Conservation (phyloP, 352 stramenopile genomes). For the Phytophthora aleatoria region DNA sequence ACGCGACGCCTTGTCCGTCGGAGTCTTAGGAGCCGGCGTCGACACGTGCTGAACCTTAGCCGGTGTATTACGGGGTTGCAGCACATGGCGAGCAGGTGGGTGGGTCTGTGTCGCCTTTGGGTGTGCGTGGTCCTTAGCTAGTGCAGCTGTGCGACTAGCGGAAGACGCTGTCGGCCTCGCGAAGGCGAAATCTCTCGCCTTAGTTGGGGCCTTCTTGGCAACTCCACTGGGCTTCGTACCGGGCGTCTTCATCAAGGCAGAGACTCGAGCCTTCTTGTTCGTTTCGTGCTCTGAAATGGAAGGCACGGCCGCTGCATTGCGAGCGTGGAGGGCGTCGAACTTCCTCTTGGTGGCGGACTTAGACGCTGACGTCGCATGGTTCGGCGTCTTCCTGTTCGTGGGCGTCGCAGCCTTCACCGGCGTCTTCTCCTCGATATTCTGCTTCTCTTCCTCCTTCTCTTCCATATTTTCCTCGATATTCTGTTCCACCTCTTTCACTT, state of each 20-base stretch:
- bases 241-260: slow-evolving; percentile 15
- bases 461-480: slow-evolving; percentile 6
- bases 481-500: background rate
- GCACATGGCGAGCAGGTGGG: slow-evolving; percentile 5
- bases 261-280: slow-evolving; percentile 30
- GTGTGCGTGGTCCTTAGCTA: slow-evolving; percentile 24
- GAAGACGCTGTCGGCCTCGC: slow-evolving; percentile 39
- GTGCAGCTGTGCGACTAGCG: slow-evolving; percentile 24
- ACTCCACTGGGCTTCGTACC: slow-evolving; percentile 6
- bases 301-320: slow-evolving; percentile 1
- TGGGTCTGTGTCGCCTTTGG: slow-evolving; percentile 19
- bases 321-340: slow-evolving; percentile 21
- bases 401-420: slow-evolving; percentile 8
- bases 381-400: slow-evolving; percentile 5
- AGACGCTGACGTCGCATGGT: background rate
- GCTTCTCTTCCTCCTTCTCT: background rate
- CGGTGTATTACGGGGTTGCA: slow-evolving; percentile 14
- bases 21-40: slow-evolving; percentile 16
- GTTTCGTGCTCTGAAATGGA: slow-evolving; percentile 23
- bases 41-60: slow-evolving; percentile 17
- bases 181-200: slow-evolving; percentile 36
- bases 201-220: slow-evolving; percentile 14
- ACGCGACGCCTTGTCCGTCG: slow-evolving; percentile 20
- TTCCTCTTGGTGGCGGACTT: slow-evolving; percentile 33
- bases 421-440: slow-evolving; percentile 4